phyloP scores from a whole-genome alignment of 768 basidiomycete genomes.

The Neoboletus magnificus region DNA sequence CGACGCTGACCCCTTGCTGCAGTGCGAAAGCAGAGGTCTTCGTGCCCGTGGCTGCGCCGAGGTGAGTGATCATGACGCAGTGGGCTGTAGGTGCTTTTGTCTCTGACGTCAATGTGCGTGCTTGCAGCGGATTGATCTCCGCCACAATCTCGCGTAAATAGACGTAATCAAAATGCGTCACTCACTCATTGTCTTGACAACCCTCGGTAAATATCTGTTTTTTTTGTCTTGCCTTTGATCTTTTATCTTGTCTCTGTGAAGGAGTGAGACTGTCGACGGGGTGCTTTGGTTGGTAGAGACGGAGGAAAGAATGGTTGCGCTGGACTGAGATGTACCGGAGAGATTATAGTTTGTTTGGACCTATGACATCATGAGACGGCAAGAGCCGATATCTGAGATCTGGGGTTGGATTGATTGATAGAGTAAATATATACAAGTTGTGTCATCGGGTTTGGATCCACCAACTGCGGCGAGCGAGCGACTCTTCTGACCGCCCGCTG shows the following conservation, averaged over 20 bases:
- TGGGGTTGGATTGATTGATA: conserved; percentile 27
- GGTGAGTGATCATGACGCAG: conserved; percentile 46
- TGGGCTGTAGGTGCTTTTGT: background rate
- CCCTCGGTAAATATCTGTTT: conserved; percentile 5
- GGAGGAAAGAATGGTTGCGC: background rate
- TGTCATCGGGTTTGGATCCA: conserved; percentile 33
- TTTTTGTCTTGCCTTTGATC: background rate
- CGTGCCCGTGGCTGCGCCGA: conserved; percentile 80
- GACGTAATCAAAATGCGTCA: conserved; percentile 30
- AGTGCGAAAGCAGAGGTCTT: conserved; percentile 85
- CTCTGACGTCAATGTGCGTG: conserved; percentile 29
- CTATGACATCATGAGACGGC: conserved; percentile 32
- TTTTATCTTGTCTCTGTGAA: background rate
- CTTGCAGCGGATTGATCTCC: conserved; percentile 54
- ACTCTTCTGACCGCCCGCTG: conserved; percentile 15
- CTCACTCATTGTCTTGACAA: conserved; percentile 33
- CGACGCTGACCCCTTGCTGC: conserved; percentile 20
- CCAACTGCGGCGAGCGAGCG: conserved; percentile 15
- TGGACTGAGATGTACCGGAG: background rate
- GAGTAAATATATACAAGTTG: conserved; percentile 38
- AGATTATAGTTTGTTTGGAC: background rate
- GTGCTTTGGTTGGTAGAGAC: background rate
- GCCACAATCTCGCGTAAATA: conserved; percentile 53
- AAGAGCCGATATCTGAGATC: conserved; percentile 34
- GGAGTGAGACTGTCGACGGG: background rate